These are phyloP conservation scores for Bullera alba DNA, from an alignment of 768 basidiomycete genomes.

Conservation along the genomic window DNA sequence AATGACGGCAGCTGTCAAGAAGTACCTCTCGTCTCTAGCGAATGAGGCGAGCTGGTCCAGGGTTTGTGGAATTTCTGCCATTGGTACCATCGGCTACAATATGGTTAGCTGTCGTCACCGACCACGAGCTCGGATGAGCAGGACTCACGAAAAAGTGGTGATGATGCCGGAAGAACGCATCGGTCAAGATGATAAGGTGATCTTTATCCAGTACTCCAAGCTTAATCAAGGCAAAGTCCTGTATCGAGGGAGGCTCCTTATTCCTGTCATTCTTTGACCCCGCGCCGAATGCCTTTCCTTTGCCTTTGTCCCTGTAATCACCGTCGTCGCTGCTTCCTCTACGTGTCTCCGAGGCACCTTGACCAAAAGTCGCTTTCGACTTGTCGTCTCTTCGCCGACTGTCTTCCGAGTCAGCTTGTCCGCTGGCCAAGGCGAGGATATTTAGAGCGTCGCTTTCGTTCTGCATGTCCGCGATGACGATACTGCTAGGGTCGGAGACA, in stretches of 20 bases:
- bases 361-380: too few species aligned
- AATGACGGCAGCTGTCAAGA: slow-evolving; percentile 38
- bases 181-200: slow-evolving; percentile 22
- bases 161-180: slow-evolving; percentile 35
- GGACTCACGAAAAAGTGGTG: slow-evolving; percentile 42
- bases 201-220: slow-evolving; percentile 25
- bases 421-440: slow-evolving; percentile 39
- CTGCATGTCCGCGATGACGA: slow-evolving; percentile 44
- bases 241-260: background rate
- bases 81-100: slow-evolving; percentile 34
- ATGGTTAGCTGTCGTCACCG: slow-evolving; percentile 2
- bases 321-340: too few species aligned
- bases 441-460: slow-evolving; percentile 44
- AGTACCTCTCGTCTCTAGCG: slow-evolving; percentile 31
- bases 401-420: slow-evolving; percentile 6
- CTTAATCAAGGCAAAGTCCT: slow-evolving; percentile 30
- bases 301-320: background rate
- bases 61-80: slow-evolving; percentile 23
- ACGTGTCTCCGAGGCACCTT: too few species aligned
- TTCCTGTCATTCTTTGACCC: background rate
- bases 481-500: slow-evolving; percentile 35
- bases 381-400: background rate
- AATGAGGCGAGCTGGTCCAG: slow-evolving; percentile 27
- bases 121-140: background rate
- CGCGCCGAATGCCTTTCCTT: background rate